These are phyloP conservation scores for Collariella sp. DNA, from an alignment of 495 filamentous ascomycete genomes.

Conservation along the genomic window DNA sequence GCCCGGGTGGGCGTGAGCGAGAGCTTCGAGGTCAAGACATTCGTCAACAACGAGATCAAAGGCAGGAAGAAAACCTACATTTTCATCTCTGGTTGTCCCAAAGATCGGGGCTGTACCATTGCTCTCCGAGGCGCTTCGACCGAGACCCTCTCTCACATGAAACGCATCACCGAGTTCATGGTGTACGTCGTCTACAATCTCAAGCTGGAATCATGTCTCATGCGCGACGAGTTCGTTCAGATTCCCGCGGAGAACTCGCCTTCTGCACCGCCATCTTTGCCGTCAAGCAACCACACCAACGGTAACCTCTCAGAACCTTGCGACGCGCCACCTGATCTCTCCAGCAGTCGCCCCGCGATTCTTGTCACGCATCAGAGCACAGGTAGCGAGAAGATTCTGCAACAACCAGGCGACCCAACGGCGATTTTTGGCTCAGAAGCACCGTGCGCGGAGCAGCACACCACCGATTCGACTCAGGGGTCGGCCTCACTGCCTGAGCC, in stretches of 20 bases:
- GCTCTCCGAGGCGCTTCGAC: conserved; percentile 77
- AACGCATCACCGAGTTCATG: conserved; percentile 96
- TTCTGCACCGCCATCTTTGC: not conserved
- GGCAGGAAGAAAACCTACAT: conserved; percentile 88
- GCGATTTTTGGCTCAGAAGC: not conserved
- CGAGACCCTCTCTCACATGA: conserved; percentile 63
- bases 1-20: conserved; percentile 68
- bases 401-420: not conserved
- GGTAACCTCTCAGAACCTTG: conserved; percentile 9
- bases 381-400: conserved; percentile 16
- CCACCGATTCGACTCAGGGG: conserved; percentile 19
- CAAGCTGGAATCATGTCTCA: conserved; percentile 88
- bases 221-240: conserved; percentile 90
- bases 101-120: conserved; percentile 91
- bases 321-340: not conserved
- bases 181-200: conserved; percentile 97
- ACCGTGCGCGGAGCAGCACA: conserved; percentile 3
- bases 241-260: conserved; percentile 57
- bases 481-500: conserved; percentile 39
- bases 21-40: conserved; percentile 92
- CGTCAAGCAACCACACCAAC: conserved; percentile 23
- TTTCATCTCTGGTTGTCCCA: conserved; percentile 86
- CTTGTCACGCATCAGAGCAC: conserved; percentile 20
- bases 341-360: conserved; percentile 7
- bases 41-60: conserved; percentile 62